Conservation (phyloP, 768 basidiomycete genomes). For the Trametes elegans region DNA sequence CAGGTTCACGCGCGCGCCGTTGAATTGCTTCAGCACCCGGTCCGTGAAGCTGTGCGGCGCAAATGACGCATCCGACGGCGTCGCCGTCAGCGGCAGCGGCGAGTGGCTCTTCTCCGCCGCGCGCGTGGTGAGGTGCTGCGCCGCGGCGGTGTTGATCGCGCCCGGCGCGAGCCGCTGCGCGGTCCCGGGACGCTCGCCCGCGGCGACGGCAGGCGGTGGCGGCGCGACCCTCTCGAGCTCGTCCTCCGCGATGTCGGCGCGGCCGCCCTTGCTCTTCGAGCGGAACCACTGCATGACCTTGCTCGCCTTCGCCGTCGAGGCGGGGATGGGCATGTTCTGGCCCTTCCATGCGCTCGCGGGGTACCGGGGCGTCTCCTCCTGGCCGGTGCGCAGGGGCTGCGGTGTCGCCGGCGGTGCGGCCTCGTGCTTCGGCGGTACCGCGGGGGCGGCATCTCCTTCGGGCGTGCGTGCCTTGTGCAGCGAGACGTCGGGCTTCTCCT, state of each 20-base stretch:
- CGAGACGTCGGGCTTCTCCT: slow-evolving; percentile 32
- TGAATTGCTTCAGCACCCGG: slow-evolving; percentile 31
- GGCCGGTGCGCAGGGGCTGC: slow-evolving; percentile 26
- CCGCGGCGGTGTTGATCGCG: slow-evolving; percentile 8
- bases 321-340: slow-evolving; percentile 42
- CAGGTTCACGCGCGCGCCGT: slow-evolving; percentile 37
- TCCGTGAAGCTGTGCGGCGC: slow-evolving; percentile 26
- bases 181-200: slow-evolving; percentile 20
- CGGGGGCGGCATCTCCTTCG: slow-evolving; percentile 4
- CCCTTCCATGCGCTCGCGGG: slow-evolving; percentile 33
- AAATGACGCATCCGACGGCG: slow-evolving; percentile 41
- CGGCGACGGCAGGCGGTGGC: too few relatives aligned
- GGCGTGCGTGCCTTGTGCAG: slow-evolving; percentile 18
- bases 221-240: slow-evolving; percentile 24
- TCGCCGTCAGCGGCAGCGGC: slow-evolving; percentile 14
- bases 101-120: slow-evolving; percentile 19
- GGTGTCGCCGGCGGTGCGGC: slow-evolving; percentile 23
- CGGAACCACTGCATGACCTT: slow-evolving; percentile 99
- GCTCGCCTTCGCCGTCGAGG: slow-evolving; percentile 83
- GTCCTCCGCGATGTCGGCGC: slow-evolving; percentile 30
- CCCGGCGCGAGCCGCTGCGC: slow-evolving; percentile 9
- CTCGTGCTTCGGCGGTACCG: slow-evolving; percentile 22
- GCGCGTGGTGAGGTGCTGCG: slow-evolving; percentile 7
- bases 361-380: slow-evolving; percentile 28
- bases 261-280: slow-evolving; percentile 54